These are phyloP conservation scores for Boletus bicolor DNA, from an alignment of 768 basidiomycete genomes.

Conservation along the genomic window DNA sequence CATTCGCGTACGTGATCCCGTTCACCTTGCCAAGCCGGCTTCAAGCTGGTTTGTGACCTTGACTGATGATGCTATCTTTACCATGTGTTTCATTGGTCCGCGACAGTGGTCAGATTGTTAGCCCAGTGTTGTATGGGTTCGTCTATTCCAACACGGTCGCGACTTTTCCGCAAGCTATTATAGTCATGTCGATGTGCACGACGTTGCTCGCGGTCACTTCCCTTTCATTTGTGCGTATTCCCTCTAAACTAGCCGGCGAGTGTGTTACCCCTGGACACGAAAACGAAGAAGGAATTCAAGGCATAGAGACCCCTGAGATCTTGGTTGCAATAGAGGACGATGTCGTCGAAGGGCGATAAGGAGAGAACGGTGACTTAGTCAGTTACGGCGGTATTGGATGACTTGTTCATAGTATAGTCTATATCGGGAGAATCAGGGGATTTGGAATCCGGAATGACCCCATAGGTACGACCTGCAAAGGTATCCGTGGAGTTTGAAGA, in stretches of 20 bases:
- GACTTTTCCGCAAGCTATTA: constrained; percentile 64
- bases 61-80: background rate
- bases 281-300: constrained; percentile 5
- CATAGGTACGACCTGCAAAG: background rate
- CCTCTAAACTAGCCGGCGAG: constrained; percentile 3
- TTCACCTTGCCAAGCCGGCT: background rate
- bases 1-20: constrained; percentile 47
- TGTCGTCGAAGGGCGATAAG: constrained; percentile 1
- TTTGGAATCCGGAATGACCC: background rate
- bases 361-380: background rate
- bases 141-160: constrained; percentile 71
- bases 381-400: background rate
- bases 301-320: background rate
- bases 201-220: constrained; percentile 42
- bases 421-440: background rate
- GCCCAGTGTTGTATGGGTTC: constrained; percentile 70
- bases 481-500: background rate
- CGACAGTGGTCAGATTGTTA: constrained; percentile 60
- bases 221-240: constrained; percentile 47
- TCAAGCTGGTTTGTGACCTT: too few species aligned
- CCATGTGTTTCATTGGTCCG: background rate
- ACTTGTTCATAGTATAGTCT: background rate
- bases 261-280: background rate
- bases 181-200: constrained; percentile 50
- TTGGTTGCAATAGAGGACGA: background rate